Conservation (phyloP, 768 basidiomycete genomes). For the Neoboletus magnificus region DNA sequence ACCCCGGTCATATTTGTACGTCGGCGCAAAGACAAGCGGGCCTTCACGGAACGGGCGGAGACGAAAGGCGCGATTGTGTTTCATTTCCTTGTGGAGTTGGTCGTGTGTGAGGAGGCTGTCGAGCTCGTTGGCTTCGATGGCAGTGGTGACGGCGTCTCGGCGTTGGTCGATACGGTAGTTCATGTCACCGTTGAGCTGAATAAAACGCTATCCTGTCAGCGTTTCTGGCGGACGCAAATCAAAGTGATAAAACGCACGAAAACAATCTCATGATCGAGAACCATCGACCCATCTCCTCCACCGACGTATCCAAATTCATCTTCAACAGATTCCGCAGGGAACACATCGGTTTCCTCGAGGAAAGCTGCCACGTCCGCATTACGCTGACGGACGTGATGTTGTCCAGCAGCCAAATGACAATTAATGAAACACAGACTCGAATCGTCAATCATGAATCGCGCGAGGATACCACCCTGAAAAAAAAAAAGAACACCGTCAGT, state of each 20-base stretch:
- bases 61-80: conserved; percentile 82
- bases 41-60: conserved; percentile 82
- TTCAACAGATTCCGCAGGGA: conserved; percentile 48
- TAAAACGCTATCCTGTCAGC: not conserved
- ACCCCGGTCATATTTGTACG: conserved; percentile 90
- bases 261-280: conserved; percentile 93
- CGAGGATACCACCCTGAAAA: conserved; percentile 81
- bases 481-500: not conserved
- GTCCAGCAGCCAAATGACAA: conserved; percentile 96
- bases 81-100: conserved; percentile 88
- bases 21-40: conserved; percentile 78
- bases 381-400: conserved; percentile 73
- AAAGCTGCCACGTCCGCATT: conserved; percentile 88
- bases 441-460: conserved; percentile 86
- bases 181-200: conserved; percentile 85
- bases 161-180: conserved; percentile 97
- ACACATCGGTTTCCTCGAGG: conserved; percentile 75
- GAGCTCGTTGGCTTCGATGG: conserved; percentile 65
- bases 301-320: conserved; percentile 73
- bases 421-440: conserved; percentile 95
- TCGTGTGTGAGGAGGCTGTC: conserved; percentile 69
- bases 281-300: conserved; percentile 91
- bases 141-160: conserved; percentile 73
- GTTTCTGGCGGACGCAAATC: not conserved
- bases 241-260: conserved; percentile 47